Percentiles rank a stretch among this genome's conserved stretches.
Evolutionary conservation across 257 asterid genomes (phyloP).

Genomic region (Nicotiana tabacum): DNA sequence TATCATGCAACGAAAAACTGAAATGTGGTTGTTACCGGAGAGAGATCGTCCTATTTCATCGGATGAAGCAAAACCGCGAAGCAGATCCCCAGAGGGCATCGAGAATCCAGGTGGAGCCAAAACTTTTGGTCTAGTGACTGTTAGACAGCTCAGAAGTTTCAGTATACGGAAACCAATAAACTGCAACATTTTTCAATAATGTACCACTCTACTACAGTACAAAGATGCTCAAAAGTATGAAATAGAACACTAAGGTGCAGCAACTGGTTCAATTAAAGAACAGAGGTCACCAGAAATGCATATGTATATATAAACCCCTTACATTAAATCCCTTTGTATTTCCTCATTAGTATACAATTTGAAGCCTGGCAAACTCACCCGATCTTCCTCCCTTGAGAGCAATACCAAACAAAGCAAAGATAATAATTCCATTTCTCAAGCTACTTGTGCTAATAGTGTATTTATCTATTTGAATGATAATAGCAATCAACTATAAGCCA

Average conservation of each 20-base stretch:
- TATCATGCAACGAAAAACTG: neutral
- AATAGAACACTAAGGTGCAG: neutral
- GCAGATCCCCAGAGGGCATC: constrained; percentile 62
- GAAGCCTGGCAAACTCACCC: neutral
- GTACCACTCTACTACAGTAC: neutral
- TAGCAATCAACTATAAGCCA: neutral
- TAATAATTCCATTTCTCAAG: neutral
- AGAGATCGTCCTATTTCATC: constrained; percentile 45
- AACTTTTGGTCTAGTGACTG: constrained; percentile 64
- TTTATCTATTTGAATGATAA: neutral
- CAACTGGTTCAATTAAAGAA: neutral
- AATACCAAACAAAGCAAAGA: neutral
- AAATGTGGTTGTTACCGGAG: constrained; percentile 42
- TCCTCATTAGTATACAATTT: neutral
- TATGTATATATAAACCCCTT: neutral
- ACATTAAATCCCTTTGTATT: neutral
- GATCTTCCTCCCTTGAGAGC: neutral
- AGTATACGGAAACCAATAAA: neutral
- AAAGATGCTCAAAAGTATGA: neutral
- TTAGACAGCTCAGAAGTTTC: constrained; percentile 7
- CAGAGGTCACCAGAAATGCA: neutral
- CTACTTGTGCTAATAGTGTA: neutral
- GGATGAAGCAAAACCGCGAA: constrained; percentile 63
- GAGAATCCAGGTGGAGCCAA: constrained; percentile 87
- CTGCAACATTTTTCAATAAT: neutral